Evolutionary conservation across 1,139 yeast genomes (phyloP).

Genomic region (Hanseniaspora gamundiae): DNA sequence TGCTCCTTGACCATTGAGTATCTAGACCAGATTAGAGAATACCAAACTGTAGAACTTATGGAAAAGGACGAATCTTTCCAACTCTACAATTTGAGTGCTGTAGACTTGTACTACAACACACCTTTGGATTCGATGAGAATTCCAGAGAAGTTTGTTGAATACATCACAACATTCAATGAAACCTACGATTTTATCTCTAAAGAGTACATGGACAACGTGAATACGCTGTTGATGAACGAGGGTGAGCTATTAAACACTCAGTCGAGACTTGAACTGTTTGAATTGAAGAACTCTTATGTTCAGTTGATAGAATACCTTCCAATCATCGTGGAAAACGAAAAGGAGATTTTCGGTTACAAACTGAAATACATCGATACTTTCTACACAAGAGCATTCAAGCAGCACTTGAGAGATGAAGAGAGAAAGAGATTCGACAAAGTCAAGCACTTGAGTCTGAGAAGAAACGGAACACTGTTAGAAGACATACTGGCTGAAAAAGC

Average conservation of each 20-base stretch:
- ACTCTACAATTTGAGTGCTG: neutral
- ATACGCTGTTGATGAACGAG: neutral
- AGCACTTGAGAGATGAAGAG: neutral
- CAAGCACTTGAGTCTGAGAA: neutral
- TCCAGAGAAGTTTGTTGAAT: neutral
- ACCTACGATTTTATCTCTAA: neutral
- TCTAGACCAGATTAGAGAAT: neutral
- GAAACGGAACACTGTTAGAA: neutral
- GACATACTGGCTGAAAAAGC: neutral
- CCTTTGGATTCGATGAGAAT: slow-evolving; percentile 3
- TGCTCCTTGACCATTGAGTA: slow-evolving; percentile 2
- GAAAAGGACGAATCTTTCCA: slow-evolving; percentile 2
- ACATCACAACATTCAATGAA: neutral
- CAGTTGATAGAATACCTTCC: neutral
- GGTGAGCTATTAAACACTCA: slow-evolving; percentile 7
- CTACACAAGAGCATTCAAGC: neutral
- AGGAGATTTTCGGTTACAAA: neutral
- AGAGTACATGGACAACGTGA: neutral
- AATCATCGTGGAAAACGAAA: neutral
- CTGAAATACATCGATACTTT: neutral
- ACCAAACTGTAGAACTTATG: neutral
- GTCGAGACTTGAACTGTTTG: slow-evolving; percentile 6
- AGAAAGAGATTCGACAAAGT: neutral
- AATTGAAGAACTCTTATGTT: neutral
- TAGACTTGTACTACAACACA: slow-evolving; percentile 2